Evolutionary conservation across 192 early-diverging fungal species (phyloP), one percentile per base, ranked within the genome.

Genomic region (Coemansia sp.): DNA sequence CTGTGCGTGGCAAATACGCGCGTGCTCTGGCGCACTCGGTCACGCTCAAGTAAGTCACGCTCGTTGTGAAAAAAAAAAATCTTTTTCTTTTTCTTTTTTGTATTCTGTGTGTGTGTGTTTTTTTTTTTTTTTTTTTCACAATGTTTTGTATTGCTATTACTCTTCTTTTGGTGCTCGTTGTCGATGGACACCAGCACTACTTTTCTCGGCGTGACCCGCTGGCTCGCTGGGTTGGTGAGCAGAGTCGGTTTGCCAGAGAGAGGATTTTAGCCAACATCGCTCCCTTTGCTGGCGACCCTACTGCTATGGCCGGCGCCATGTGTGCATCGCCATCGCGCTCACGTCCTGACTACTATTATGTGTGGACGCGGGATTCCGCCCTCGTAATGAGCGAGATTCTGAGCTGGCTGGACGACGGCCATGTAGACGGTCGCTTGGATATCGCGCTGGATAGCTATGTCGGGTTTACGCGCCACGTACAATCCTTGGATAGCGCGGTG

Each of bases 331-430:
- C 83, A 0, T 79, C 77, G 16, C 68, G 67, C 13, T 20, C 26
- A 0, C 50, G 72, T 14, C 89, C 87, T 1, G 80, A 94, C 76
- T 94, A 94, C 80, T 94, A 82, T 42, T 94, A 90, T 47, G 53
- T 81, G 14, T 94, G 92, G 92, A 85, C 85, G 11, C 75, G 91
- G 8, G 90, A 91, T 42, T 66, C 87, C 14, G 88, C 85, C 6
- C 77, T 91, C 12, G 77, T 79, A 9, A 86, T 88, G 85, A 55
- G 66, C 59, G 84, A 80, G n/a, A 55, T 81, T 0, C 10, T 88
- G 10, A 35, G 65, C 18, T 68, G 83, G 70, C 59, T 69, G 0
- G 36, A 59, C 10, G 1, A 56, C 6, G 31, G 16, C 14, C n/a
- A n/a, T n/a, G n/a, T n/a, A n/a, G n/a, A n/a, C n/a, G n/a, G n/a